Conservation (phyloP, 140 eudicot genomes). For the Ambrosia hybrid region DNA sequence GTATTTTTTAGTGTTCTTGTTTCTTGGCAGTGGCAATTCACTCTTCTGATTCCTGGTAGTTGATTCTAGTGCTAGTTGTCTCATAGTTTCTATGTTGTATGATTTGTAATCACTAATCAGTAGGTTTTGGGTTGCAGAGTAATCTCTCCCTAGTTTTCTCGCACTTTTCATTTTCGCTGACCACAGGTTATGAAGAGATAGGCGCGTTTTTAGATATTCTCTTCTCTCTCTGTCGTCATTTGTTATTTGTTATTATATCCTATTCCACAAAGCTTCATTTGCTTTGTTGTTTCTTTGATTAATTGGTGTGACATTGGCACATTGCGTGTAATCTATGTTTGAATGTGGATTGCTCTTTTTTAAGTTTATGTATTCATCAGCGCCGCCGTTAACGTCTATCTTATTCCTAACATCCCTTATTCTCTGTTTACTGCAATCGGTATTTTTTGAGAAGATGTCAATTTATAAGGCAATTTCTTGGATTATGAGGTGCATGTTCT, state of each 20-base stretch:
- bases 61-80: slow-evolving; percentile 4
- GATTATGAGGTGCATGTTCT: too few relatives aligned
- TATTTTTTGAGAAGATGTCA: too few relatives aligned
- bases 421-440: too few relatives aligned
- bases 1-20: background rate
- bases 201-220: slow-evolving; percentile 8
- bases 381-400: too few relatives aligned
- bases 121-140: slow-evolving; percentile 78
- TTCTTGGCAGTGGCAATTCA: background rate
- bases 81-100: slow-evolving; percentile 17
- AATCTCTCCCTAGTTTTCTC: slow-evolving; percentile 51
- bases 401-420: too few relatives aligned
- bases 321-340: too few relatives aligned
- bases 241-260: too few relatives aligned
- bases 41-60: background rate
- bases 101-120: slow-evolving; percentile 45
- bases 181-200: slow-evolving; percentile 54
- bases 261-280: background rate
- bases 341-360: too few relatives aligned
- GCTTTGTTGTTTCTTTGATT: background rate
- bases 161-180: slow-evolving; percentile 40
- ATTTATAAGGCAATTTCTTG: too few relatives aligned
- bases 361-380: too few relatives aligned
- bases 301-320: too few relatives aligned
- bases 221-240: too few relatives aligned